Evolutionary conservation across 1,284 basidiomycete genomes (phyloP), one percentile per base, ranked within the genome.

Genomic region (Erythrobasidium hasegawianum): DNA sequence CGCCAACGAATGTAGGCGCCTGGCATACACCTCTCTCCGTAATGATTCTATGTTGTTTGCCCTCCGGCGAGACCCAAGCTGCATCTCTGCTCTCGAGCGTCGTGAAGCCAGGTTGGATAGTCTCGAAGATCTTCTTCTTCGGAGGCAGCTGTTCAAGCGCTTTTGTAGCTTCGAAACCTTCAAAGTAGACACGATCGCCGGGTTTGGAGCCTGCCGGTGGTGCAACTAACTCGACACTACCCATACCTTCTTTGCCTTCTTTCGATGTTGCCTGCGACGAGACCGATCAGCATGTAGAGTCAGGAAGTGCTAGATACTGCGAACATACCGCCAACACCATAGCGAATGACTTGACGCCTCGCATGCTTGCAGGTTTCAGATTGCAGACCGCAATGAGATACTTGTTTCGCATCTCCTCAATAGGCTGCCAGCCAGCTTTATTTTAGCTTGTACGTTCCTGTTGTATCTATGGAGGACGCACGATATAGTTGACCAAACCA

Each of bases 121-220:
- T 87, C 80, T 97, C 94, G 73, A 95, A 97, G 33, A 96, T 88
- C 81, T 97, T 97, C 81, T 95, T 96, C 81, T 97, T 97, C 10
- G 93, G 93, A 79, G 57, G 59, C 2, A 59, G 29, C 24, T 58
- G 61, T 43, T 74, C 73, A 47, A 74, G 67, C 13, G 72, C 56
- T 20, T 55, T 50, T 45, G 71, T 68, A 27, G 71, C 64, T n/a
- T 71, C 72, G 67, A 75, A 75, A 11, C 92, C 93, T 75, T 97
- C 93, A 73, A 97, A 97, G 81, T 89, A 97, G 50, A 97, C 84
- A 26, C 88, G 83, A 64, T 97, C 94, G 45, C 94, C 94, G 2
- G 92, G 89, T 74, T 90, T 86, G 11, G 88, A 86, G 22, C 85
- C 86, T n/a, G 83, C 80, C 26, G 94, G 94, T 13, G 93, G 92